A percentile compares a stretch with the other conserved stretches of the same genome.
These are phyloP conservation scores for Penicillium sp. DNA, from an alignment of 2,329 filamentous ascomycete species.

Conservation along the genomic window DNA sequence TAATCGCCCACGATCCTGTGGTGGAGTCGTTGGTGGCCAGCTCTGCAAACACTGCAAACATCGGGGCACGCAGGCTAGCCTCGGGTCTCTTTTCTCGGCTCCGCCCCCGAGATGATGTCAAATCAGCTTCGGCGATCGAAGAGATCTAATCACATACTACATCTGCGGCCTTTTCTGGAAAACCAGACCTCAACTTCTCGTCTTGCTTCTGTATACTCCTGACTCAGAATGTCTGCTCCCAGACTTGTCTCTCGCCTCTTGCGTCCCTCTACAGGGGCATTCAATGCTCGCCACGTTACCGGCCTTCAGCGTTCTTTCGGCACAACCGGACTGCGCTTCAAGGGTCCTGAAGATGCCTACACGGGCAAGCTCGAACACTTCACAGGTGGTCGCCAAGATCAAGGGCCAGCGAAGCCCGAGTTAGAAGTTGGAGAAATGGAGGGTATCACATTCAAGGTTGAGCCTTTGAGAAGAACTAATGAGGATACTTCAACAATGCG, in stretches of 20 bases:
- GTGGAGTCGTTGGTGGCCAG: neutral
- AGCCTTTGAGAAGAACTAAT: slow-evolving; percentile 77
- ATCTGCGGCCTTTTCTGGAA: neutral
- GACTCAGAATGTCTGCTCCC: slow-evolving; percentile 41
- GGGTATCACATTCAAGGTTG: slow-evolving; percentile 77
- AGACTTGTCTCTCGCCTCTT: slow-evolving; percentile 42
- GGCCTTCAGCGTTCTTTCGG: slow-evolving; percentile 27
- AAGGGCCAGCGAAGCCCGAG: slow-evolving; percentile 54
- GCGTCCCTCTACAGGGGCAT: slow-evolving; percentile 30
- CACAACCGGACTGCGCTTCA: slow-evolving; percentile 26
- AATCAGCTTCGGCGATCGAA: slow-evolving; percentile 19
- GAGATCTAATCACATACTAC: slow-evolving; percentile 9
- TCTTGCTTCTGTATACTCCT: neutral
- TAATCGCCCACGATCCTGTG: slow-evolving; percentile 13
- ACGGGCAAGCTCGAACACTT: slow-evolving; percentile 60
- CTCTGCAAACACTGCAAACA: slow-evolving; percentile 36
- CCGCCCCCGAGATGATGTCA: slow-evolving; percentile 35
- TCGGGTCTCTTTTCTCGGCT: slow-evolving; percentile 15
- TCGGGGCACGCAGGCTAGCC: slow-evolving; percentile 11
- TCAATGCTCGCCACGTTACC: slow-evolving; percentile 17
- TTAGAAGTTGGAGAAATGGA: slow-evolving; percentile 81
- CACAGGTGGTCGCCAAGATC: slow-evolving; percentile 57
- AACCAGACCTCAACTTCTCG: neutral
- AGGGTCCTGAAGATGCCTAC: slow-evolving; percentile 53
- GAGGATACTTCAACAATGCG: slow-evolving; percentile 83